Evolutionary conservation across 2,329 filamentous ascomycete genomes (phyloP).

Genomic region (Hortaea werneckii): DNA sequence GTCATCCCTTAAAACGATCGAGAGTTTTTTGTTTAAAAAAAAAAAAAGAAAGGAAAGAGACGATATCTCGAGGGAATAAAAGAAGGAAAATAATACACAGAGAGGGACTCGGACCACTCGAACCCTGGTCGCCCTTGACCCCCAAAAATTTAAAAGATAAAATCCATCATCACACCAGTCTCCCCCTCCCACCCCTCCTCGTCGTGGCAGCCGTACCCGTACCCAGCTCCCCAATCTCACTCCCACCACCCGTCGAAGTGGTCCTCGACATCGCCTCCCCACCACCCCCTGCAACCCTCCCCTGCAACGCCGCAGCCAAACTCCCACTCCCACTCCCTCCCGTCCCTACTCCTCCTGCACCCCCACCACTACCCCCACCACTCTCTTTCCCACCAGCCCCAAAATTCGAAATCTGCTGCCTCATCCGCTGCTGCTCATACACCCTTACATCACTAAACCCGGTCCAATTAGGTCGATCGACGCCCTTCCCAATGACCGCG

Average conservation of each 20-base stretch:
- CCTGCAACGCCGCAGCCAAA: neutral
- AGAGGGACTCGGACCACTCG: too few relatives aligned
- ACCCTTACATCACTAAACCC: conserved; percentile 20
- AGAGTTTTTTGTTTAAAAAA: too few relatives aligned
- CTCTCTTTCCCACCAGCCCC: neutral
- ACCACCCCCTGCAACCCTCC: neutral
- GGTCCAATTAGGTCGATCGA: conserved; percentile 23
- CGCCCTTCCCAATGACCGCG: conserved; percentile 23
- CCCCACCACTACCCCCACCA: neutral
- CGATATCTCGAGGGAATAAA: too few relatives aligned
- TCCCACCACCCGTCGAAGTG: conserved; percentile 16
- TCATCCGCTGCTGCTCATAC: conserved; percentile 1
- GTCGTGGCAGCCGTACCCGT: too few relatives aligned
- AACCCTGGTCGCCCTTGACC: too few relatives aligned
- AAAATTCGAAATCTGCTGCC: conserved; percentile 2
- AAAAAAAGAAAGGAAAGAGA: too few relatives aligned
- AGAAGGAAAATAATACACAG: too few relatives aligned
- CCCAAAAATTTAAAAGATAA: too few relatives aligned
- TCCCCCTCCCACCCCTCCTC: too few relatives aligned
- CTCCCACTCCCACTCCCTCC: neutral
- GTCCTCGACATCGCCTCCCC: conserved; percentile 17
- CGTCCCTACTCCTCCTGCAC: neutral
- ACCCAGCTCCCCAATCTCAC: conserved; percentile 11
- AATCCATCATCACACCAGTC: too few relatives aligned
- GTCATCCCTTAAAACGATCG: too few relatives aligned